phyloP scores from a whole-genome alignment of 306 rosid genomes.

The Boehmeria nivea region DNA sequence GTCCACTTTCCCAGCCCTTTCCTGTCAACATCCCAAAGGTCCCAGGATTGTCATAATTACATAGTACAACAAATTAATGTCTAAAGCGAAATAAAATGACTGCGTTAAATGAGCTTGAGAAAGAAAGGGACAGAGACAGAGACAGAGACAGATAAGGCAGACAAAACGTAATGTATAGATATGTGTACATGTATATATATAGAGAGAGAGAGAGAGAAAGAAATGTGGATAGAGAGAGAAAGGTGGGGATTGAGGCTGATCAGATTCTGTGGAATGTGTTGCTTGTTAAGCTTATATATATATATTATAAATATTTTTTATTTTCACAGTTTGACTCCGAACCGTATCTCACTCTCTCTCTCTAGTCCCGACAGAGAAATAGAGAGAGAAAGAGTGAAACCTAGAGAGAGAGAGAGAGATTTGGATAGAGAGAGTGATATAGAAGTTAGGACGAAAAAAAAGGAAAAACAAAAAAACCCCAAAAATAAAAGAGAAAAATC shows the following conservation, averaged over 20 bases:
- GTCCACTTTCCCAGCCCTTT: conserved; percentile 62
- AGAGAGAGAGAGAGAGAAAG: conserved; percentile 41
- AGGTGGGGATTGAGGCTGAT: conserved; percentile 48
- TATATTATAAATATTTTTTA: conserved; percentile 19
- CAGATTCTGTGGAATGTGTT: conserved; percentile 50
- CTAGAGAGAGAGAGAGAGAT: conserved; percentile 38
- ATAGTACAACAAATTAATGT: conserved; percentile 20
- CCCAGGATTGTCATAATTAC: conserved; percentile 13
- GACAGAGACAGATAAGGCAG: conserved; percentile 57
- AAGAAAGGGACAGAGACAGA: conserved; percentile 40
- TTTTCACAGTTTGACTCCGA: conserved; percentile 67
- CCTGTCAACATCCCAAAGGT: conserved; percentile 53
- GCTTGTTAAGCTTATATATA: conserved; percentile 9
- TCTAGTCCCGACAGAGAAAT: conserved; percentile 59
- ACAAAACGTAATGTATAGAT: conserved; percentile 33
- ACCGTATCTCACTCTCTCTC: conserved; percentile 51
- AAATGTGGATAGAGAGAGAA: conserved; percentile 45
- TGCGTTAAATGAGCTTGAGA: conserved; percentile 43
- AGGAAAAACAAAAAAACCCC: conserved; percentile 2
- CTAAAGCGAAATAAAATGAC: conserved; percentile 13
- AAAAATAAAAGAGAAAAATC: conserved; percentile 22
- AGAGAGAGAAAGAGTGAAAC: conserved; percentile 14
- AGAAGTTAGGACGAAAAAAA: conserved; percentile 63
- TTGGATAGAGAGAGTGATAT: conserved; percentile 34
- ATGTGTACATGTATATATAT: conserved; percentile 19